phyloP scores from a whole-genome alignment of 2,329 filamentous ascomycete genomes.

The Fusarium humuli region DNA sequence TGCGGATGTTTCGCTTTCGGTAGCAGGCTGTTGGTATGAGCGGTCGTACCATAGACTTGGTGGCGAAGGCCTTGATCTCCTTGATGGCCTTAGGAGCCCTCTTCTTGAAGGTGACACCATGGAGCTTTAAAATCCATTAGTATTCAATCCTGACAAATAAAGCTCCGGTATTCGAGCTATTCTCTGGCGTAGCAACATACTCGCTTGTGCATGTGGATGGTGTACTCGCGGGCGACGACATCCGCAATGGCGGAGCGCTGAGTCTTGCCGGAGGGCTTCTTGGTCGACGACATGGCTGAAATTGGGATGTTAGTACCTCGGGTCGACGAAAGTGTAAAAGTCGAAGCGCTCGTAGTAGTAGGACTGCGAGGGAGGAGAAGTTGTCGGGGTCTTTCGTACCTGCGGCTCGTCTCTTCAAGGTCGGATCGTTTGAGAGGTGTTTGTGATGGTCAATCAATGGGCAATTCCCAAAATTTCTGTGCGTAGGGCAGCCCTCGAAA shows the following conservation, averaged over 20 bases:
- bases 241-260: conserved; percentile 96
- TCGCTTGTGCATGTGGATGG: conserved; percentile 99
- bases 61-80: conserved; percentile 97
- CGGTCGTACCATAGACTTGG: conserved; percentile 90
- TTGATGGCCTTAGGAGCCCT: conserved; percentile 98
- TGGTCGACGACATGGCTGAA: conserved; percentile 59
- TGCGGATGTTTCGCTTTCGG: conserved; percentile 26
- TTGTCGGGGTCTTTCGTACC: conserved; percentile 52
- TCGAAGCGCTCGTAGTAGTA: conserved; percentile 39
- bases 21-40: conserved; percentile 13
- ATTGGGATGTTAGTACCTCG: conserved; percentile 46
- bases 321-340: conserved; percentile 33
- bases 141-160: conserved; percentile 20
- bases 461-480: conserved; percentile 58
- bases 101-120: conserved; percentile 99
- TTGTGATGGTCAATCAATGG: conserved; percentile 51
- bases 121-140: conserved; percentile 71
- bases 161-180: conserved; percentile 28
- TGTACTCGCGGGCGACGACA: conserved; percentile 99
- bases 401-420: conserved; percentile 56
- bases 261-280: conserved; percentile 55
- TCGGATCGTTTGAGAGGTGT: conserved; percentile 54
- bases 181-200: conserved; percentile 48
- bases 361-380: conserved; percentile 36
- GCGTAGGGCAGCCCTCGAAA: conserved; percentile 56